Evolutionary conservation across 208 protist species (phyloP).

Genomic region (Wallacemonas sp.): DNA sequence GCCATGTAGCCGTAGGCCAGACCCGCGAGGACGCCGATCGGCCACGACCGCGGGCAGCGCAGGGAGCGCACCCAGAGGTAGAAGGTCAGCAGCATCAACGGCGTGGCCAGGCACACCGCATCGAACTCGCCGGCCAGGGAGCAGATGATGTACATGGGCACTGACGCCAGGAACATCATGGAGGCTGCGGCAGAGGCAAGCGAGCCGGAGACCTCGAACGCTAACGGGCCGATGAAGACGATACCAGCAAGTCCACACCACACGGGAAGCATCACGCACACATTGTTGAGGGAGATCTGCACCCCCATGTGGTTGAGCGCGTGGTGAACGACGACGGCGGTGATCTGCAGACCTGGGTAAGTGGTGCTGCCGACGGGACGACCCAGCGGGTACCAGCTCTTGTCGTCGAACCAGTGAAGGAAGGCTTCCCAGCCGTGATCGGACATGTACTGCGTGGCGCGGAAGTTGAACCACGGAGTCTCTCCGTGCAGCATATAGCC

Average conservation of each 20-base stretch:
- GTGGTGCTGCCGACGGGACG: conserved; percentile 97
- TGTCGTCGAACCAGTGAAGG: conserved; percentile 98
- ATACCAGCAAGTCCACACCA: conserved; percentile 91
- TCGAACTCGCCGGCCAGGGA: conserved; percentile 99
- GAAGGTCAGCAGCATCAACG: conserved; percentile 95
- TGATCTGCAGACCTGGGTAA: conserved; percentile 98
- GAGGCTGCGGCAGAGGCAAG: too few relatives aligned
- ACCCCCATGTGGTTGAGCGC: conserved; percentile 70
- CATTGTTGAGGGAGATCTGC: conserved; percentile 92
- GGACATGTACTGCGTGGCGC: conserved; percentile 88
- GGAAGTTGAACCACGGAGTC: conserved; percentile 94
- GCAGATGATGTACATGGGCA: conserved; percentile 94
- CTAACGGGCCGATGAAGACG: too few relatives aligned
- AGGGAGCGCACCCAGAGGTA: conserved; percentile 88
- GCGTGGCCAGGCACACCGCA: conserved; percentile 98
- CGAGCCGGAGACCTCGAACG: too few relatives aligned
- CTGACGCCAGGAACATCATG: too few relatives aligned
- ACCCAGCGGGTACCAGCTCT: conserved; percentile 98
- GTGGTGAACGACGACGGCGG: conserved; percentile 90
- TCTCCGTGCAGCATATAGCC: conserved; percentile 93
- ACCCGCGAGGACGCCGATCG: conserved; percentile 47
- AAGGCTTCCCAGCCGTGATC: conserved; percentile 95
- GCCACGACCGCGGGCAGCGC: conserved; percentile 37
- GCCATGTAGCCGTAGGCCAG: conserved; percentile 92
- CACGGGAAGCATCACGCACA: conserved; percentile 96